Evolutionary conservation across 2,329 filamentous ascomycete genomes (phyloP).

Genomic region (Aspergillus viridinutans): DNA sequence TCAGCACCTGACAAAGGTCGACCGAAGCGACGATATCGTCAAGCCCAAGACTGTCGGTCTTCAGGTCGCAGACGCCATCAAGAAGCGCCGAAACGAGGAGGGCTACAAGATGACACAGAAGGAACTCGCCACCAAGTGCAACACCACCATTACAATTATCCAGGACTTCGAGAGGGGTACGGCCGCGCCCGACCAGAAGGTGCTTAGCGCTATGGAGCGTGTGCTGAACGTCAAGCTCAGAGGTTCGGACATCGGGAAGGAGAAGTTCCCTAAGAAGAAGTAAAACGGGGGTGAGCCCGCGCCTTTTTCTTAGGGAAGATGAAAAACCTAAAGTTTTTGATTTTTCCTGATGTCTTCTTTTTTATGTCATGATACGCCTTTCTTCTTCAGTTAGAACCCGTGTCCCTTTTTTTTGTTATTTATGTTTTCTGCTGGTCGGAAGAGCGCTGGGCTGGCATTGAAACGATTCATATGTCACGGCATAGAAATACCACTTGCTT

Average conservation of each 20-base stretch:
- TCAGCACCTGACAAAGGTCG: conserved; percentile 95
- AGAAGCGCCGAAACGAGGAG: conserved; percentile 70
- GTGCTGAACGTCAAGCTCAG: conserved; percentile 84
- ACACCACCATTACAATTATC: conserved; percentile 74
- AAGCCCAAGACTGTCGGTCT: conserved; percentile 89
- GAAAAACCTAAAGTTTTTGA: conserved; percentile 7
- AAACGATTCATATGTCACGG: conserved; percentile 2
- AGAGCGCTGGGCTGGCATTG: conserved; percentile 31
- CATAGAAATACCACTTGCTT: neutral
- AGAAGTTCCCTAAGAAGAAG: conserved; percentile 76
- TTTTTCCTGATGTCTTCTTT: conserved; percentile 15
- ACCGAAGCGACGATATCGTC: conserved; percentile 94
- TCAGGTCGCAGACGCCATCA: conserved; percentile 77
- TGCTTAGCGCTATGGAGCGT: conserved; percentile 72
- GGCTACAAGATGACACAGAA: conserved; percentile 97
- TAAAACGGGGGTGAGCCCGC: conserved; percentile 31
- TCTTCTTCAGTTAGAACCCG: conserved; percentile 14
- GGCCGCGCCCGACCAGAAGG: conserved; percentile 77
- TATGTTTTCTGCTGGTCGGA: conserved; percentile 28
- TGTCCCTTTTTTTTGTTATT: conserved; percentile 11
- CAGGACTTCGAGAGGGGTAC: conserved; percentile 80
- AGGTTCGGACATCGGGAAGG: conserved; percentile 77
- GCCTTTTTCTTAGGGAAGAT: conserved; percentile 20
- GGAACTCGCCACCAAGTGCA: conserved; percentile 78
- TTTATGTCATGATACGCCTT: conserved; percentile 20